These are phyloP conservation scores for Epichloe gansuensis DNA, from an alignment of 2,329 filamentous ascomycete species.

Conservation along the genomic window DNA sequence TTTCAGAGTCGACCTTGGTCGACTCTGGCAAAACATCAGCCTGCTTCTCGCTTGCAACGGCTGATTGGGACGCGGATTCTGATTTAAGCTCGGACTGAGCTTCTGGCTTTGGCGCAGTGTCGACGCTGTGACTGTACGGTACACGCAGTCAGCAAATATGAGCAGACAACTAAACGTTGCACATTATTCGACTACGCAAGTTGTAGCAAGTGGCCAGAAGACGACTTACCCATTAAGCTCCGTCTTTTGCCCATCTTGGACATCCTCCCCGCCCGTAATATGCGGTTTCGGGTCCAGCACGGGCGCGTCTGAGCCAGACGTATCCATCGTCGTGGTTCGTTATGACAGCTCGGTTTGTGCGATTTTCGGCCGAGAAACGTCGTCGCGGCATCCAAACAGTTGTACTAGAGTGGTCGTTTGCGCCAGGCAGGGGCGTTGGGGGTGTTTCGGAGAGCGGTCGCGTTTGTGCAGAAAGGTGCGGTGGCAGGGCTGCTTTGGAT, in stretches of 20 bases:
- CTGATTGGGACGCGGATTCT: conserved; percentile 5
- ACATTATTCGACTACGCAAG: neutral
- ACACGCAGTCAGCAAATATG: conserved; percentile 1
- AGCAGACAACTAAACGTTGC: neutral
- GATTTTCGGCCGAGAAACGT: neutral
- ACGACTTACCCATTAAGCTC: conserved; percentile 27
- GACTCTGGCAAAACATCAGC: neutral
- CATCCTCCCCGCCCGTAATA: conserved; percentile 17
- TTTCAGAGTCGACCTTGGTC: conserved; percentile 6
- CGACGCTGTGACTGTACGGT: neutral
- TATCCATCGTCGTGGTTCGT: conserved; percentile 40
- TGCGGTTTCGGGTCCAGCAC: conserved; percentile 36
- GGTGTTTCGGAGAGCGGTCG: neutral
- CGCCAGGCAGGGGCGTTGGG: neutral
- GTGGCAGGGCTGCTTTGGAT: neutral
- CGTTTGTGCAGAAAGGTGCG: neutral
- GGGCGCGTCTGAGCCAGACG: conserved; percentile 30
- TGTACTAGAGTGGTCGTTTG: conserved; percentile 11
- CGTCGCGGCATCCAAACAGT: conserved; percentile 7
- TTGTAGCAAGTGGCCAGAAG: conserved; percentile 3
- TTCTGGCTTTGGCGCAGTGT: conserved; percentile 8
- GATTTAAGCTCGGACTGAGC: conserved; percentile 2
- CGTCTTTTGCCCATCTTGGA: conserved; percentile 19
- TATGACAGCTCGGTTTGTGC: neutral
- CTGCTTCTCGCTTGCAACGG: neutral